Evolutionary conservation across 495 filamentous ascomycete genomes (phyloP), one percentile per base, ranked within the genome.

Genomic region (Daldinia childiae): DNA sequence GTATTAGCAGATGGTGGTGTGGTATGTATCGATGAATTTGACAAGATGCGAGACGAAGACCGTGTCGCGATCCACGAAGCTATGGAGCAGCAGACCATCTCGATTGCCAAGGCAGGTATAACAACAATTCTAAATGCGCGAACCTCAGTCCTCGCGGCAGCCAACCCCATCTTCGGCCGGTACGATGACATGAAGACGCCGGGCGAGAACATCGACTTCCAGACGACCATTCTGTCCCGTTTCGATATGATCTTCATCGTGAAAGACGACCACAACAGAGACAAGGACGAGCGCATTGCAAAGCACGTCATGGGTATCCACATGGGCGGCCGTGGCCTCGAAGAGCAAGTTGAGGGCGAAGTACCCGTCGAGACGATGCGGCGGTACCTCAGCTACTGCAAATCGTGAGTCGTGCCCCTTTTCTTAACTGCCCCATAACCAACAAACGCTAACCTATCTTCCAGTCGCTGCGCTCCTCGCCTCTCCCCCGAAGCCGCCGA

Each of bases 221-320:
- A 99, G 77, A 99, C 96, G 2, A 99, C 96, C 19, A 98, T 99
- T 77, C 79, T 99, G 57, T 98, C 95, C 1, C 91, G 96, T 83
- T 99, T 99, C 82, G 96, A 99, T 81, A 97, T 99, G 94, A 98
- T 99, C 74, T 99, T 98, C 85, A 97, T 99, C 70, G 94, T 99
- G 52, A 92, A 92, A 36, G 96, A 99, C 75, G 93, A 97, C 61
- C 96, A 99, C 79, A 92, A 96, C 56, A 89, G 92, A 43, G 89
- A 85, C 43, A 89, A 93, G 72, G 96, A 99, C 79, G 95, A 98
- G 82, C 90, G 86, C 1, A 98, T 99, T 58, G 96, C 96, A 12
- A 92, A 91, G 58, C 95, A 98, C 85, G 95, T 99, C 72, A 98
- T 98, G 92, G 91, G 91, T 54, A 93, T 98, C 69, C 94, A 98